Base-by-base conservation (phyloP, 441 rosid genomes). In the Populus hybrid region DNA sequence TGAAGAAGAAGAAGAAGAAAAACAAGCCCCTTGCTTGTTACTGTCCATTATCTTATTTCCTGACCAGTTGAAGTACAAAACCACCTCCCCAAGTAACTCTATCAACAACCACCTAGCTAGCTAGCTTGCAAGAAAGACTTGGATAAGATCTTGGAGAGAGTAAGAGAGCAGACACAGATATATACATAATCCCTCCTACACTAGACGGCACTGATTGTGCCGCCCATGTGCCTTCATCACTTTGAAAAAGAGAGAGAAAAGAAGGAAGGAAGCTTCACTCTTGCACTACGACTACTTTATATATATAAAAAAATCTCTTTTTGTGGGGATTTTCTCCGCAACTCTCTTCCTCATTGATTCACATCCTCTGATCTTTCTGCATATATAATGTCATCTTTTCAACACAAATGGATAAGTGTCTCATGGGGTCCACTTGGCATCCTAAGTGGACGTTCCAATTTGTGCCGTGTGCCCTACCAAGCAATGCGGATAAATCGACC, bases 1-100 rank as follows among this genome's bases (percentile, higher is more conserved):
- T 2, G 91, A 91, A 53, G 88, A 85, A 61, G 88, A 81, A 23
- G 91, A 92, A 53, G 88, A 85, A 61, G 88, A 81, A 56, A 75
- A 38, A 68, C 38, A 53, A 56, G 64, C 76, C 40, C 73, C 75
- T 79, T 82, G 79, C 77, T 84, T 88, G 84, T 87, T 89, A 77
- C 72, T 69, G n/a, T 87, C 98, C 96, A 92, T 91, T 77, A n/a
- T 71, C 42, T 74, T 21, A 53, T 77, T 36, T 64, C 67, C 35
- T 73, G 74, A 78, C 18, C 56, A 45, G 18, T 45, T 14, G 56
- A 45, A 45, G 56, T 14, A 45, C 56, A 45, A 12, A 45, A 11
- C 20, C 14, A 14, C 56, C 56, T 4, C 56, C 56, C 56, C 23
- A 29, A 73, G n/a, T 21, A 16, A 68, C 23, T 18, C 6, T 68